A percentile compares a stretch with the other conserved stretches of the same genome.
These are phyloP conservation scores for Termitomyces sp. DNA, from an alignment of 768 basidiomycete genomes.

Conservation along the genomic window DNA sequence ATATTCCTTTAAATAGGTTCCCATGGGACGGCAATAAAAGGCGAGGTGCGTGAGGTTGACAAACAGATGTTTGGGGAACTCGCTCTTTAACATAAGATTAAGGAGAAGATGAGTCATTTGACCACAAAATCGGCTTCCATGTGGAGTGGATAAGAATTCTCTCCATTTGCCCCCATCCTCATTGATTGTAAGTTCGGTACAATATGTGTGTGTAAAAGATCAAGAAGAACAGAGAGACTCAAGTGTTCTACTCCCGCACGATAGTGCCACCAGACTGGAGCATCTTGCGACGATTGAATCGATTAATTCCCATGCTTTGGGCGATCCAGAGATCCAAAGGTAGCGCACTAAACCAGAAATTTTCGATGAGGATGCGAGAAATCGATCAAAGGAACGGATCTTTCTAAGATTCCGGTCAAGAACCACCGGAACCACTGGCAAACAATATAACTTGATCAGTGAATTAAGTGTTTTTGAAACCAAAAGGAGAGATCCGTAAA, in stretches of 20 bases:
- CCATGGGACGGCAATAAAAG: constrained; percentile 9
- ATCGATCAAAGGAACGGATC: constrained; percentile 9
- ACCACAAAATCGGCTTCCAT: constrained; percentile 2
- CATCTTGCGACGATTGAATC: constrained; percentile 8
- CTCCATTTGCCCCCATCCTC: constrained; percentile 11
- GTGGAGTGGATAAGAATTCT: background rate
- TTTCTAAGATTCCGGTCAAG: constrained; percentile 2
- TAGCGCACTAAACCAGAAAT: constrained; percentile 3
- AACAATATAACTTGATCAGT: constrained; percentile 5
- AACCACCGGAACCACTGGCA: constrained; percentile 11
- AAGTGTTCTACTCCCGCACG: constrained; percentile 9
- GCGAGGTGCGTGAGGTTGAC: constrained; percentile 11
- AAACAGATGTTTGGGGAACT: constrained; percentile 11
- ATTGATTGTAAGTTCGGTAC: constrained; percentile 10
- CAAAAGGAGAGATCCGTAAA: constrained; percentile 12
- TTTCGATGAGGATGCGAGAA: constrained; percentile 6
- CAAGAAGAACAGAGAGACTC: constrained; percentile 5
- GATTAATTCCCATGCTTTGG: constrained; percentile 5
- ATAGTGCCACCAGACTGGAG: constrained; percentile 4
- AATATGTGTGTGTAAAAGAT: constrained; percentile 5
- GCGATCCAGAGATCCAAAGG: constrained; percentile 12
- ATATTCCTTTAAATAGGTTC: constrained; percentile 6
- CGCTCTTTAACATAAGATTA: constrained; percentile 7
- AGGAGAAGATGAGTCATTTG: constrained; percentile 14
- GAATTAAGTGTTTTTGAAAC: constrained; percentile 10